Evolutionary conservation across 495 filamentous ascomycete species (phyloP).

Genomic region (Penicillium macrosclerotiorum): DNA sequence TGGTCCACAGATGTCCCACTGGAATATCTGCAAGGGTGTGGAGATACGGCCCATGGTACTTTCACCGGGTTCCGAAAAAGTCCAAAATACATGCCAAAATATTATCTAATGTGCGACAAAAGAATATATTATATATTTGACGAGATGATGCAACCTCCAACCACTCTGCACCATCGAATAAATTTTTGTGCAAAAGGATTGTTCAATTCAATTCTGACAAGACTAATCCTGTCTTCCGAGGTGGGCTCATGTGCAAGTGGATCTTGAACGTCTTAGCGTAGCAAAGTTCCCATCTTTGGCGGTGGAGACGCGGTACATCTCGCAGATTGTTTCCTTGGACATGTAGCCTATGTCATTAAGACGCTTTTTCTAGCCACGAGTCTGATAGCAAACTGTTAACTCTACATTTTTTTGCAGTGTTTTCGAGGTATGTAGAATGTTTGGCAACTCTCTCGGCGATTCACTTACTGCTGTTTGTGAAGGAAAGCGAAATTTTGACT

Average conservation of each 20-base stretch:
- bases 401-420: too few species aligned
- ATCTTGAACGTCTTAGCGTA: background rate
- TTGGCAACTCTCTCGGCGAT: too few species aligned
- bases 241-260: conserved; percentile 6
- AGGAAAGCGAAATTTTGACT: background rate
- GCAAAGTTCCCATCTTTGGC: background rate
- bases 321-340: too few species aligned
- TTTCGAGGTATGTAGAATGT: too few species aligned
- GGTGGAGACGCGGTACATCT: conserved; percentile 1
- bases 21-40: conserved; percentile 4
- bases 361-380: too few species aligned
- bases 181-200: background rate
- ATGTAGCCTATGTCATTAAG: too few species aligned
- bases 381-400: too few species aligned
- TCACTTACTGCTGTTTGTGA: too few species aligned
- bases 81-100: background rate
- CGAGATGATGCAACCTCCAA: too few species aligned
- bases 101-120: background rate
- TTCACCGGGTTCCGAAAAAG: conserved; percentile 6
- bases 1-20: background rate
- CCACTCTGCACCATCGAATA: background rate
- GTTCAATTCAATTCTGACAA: conserved; percentile 1
- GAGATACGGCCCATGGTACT: background rate
- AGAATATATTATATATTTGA: too few species aligned
- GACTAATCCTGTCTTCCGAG: background rate